phyloP scores from a whole-genome alignment of 1,284 basidiomycete genomes.

The Hymenochaete sp. region DNA sequence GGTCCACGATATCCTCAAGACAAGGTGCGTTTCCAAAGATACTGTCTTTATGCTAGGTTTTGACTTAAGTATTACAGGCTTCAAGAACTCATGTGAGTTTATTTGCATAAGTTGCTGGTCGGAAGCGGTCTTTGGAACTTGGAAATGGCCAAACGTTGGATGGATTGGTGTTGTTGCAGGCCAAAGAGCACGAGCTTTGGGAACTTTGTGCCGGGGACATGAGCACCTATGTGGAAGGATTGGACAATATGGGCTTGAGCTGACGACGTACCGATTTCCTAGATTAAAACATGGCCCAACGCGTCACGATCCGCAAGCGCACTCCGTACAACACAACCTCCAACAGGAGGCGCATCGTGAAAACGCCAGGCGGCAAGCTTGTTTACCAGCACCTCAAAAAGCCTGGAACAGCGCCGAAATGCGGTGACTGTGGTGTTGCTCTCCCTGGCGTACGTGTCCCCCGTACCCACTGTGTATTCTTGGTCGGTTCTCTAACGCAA shows the following conservation, averaged over 20 bases:
- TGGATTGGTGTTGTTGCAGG: background rate
- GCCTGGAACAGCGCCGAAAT: slow-evolving; percentile 83
- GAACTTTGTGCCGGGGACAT: no score
- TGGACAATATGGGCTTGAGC: no score
- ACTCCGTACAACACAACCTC: slow-evolving; percentile 99
- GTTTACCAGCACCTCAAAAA: slow-evolving; percentile 91
- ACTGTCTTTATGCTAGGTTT: background rate
- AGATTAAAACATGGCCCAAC: slow-evolving; percentile 80
- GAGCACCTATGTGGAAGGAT: no score
- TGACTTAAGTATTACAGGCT: no score
- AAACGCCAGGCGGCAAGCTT: slow-evolving; percentile 92
- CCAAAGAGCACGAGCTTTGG: background rate
- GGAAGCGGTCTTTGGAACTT: background rate
- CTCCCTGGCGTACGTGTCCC: slow-evolving; percentile 75
- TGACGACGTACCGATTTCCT: background rate
- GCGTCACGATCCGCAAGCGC: slow-evolving; percentile 98
- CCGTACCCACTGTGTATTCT: background rate
- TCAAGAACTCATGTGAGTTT: slow-evolving; percentile 12
- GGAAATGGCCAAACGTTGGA: background rate
- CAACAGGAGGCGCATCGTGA: slow-evolving; percentile 90
- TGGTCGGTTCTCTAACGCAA: background rate
- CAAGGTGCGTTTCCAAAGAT: slow-evolving; percentile 2
- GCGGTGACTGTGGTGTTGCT: slow-evolving; percentile 91
- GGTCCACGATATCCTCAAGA: slow-evolving; percentile 11
- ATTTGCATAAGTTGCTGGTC: background rate